Evolutionary conservation across 208 protist genomes (phyloP).

Genomic region (Leishmania martiniquensis): DNA sequence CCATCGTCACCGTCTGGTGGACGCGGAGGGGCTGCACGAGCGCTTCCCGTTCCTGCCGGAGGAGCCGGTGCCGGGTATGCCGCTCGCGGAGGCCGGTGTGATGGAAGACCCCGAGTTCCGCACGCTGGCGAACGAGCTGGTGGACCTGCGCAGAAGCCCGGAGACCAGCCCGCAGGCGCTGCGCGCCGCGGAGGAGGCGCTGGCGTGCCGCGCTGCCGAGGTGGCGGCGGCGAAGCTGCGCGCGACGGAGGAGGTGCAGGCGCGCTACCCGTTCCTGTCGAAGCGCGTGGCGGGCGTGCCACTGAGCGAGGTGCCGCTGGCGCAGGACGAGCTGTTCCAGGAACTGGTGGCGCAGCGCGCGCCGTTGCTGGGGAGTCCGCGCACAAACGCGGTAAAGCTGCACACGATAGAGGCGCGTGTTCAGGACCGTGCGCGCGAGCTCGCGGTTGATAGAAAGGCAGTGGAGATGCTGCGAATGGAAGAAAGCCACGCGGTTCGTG

Average conservation of each 20-base stretch:
- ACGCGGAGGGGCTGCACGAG: constrained; percentile 37
- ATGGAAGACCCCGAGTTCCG: constrained; percentile 51
- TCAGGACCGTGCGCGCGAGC: constrained; percentile 16
- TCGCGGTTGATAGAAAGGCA: constrained; percentile 36
- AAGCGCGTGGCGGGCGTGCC: constrained; percentile 42
- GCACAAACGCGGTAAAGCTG: constrained; percentile 36
- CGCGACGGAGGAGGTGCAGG: constrained; percentile 37
- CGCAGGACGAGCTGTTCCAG: constrained; percentile 29
- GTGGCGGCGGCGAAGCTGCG: constrained; percentile 27
- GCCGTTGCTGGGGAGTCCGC: constrained; percentile 26
- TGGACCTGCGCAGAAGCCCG: constrained; percentile 27
- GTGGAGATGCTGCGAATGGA: constrained; percentile 47
- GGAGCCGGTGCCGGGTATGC: constrained; percentile 42
- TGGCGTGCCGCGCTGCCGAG: background rate
- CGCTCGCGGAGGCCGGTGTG: constrained; percentile 42
- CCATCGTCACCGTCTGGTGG: constrained; percentile 23
- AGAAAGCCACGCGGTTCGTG: constrained; percentile 66
- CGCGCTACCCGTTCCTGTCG: constrained; percentile 59
- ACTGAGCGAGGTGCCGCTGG: constrained; percentile 42
- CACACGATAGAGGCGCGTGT: constrained; percentile 29
- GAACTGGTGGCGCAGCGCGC: constrained; percentile 29
- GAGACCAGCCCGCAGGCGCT: too few species aligned
- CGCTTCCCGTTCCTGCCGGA: constrained; percentile 49
- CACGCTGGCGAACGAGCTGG: constrained; percentile 38
- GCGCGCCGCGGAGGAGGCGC: background rate